These are phyloP conservation scores for Cucurbita moschata DNA, from an alignment of 306 rosid species.

Conservation along the genomic window DNA sequence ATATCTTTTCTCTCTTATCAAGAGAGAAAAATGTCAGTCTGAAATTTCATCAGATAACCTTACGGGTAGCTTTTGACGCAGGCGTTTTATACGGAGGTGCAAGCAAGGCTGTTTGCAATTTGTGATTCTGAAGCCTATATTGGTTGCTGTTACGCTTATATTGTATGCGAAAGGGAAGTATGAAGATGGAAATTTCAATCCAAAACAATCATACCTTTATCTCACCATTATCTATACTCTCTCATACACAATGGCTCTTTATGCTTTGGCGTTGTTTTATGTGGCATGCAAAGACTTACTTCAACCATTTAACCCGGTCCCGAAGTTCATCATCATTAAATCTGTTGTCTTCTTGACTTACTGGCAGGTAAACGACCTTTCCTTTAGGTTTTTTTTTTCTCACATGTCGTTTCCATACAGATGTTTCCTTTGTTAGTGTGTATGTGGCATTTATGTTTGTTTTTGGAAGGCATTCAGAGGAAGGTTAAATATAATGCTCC, in stretches of 20 bases:
- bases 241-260: slow-evolving; percentile 89
- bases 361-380: slow-evolving; percentile 64
- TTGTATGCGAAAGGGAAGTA: slow-evolving; percentile 84
- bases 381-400: neutral
- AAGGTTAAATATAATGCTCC: neutral
- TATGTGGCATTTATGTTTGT: neutral
- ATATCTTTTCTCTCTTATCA: neutral
- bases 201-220: slow-evolving; percentile 77
- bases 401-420: neutral
- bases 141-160: slow-evolving; percentile 71
- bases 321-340: slow-evolving; percentile 81
- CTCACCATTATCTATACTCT: slow-evolving; percentile 79
- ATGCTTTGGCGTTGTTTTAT: slow-evolving; percentile 73
- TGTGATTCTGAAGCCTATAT: slow-evolving; percentile 88
- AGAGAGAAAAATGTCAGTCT: neutral
- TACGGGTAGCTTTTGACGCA: slow-evolving; percentile 18
- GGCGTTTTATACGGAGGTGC: slow-evolving; percentile 97
- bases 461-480: neutral
- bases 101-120: slow-evolving; percentile 97
- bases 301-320: slow-evolving; percentile 96
- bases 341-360: slow-evolving; percentile 96
- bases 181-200: slow-evolving; percentile 78
- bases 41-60: neutral
- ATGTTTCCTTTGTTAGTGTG: neutral
- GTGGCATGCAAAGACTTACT: slow-evolving; percentile 95